Conservation (phyloP, 2,329 filamentous ascomycete species). For the Pseudogymnoascus sp. region DNA sequence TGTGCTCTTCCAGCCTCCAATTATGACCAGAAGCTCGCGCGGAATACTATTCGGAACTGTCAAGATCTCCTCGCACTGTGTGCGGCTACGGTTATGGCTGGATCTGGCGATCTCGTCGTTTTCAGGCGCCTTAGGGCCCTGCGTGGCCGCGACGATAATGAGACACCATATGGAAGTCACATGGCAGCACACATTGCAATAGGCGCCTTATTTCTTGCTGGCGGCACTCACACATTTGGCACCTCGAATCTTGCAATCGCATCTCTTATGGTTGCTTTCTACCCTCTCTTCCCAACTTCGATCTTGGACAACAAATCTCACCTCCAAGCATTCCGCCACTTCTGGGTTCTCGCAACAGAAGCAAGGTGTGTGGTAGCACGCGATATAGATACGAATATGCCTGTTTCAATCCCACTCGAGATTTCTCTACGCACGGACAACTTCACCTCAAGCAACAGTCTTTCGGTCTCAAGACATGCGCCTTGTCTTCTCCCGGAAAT, state of each 20-base stretch:
- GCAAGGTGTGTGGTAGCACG: constrained; percentile 81
- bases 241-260: constrained; percentile 83
- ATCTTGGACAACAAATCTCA: constrained; percentile 94
- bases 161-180: constrained; percentile 88
- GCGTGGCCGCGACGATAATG: constrained; percentile 76
- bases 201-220: constrained; percentile 82
- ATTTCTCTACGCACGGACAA: constrained; percentile 36
- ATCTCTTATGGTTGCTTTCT: constrained; percentile 81
- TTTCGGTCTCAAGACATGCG: constrained; percentile 23
- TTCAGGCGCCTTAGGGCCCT: constrained; percentile 80
- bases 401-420: constrained; percentile 65
- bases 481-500: constrained; percentile 41
- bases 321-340: constrained; percentile 90
- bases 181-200: constrained; percentile 88
- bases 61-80: constrained; percentile 81
- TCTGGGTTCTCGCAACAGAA: constrained; percentile 93
- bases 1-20: constrained; percentile 47
- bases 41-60: constrained; percentile 80
- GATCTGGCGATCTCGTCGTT: constrained; percentile 80
- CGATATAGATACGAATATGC: constrained; percentile 76
- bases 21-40: constrained; percentile 79
- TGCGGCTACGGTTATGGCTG: constrained; percentile 85
- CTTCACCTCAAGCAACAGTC: background rate
- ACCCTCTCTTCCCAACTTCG: constrained; percentile 81
- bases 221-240: constrained; percentile 85